Evolutionary conservation across 352 stramenopile species (phyloP), one percentile per base, ranked within the genome.

Genomic region (Globisporangium nunn): DNA sequence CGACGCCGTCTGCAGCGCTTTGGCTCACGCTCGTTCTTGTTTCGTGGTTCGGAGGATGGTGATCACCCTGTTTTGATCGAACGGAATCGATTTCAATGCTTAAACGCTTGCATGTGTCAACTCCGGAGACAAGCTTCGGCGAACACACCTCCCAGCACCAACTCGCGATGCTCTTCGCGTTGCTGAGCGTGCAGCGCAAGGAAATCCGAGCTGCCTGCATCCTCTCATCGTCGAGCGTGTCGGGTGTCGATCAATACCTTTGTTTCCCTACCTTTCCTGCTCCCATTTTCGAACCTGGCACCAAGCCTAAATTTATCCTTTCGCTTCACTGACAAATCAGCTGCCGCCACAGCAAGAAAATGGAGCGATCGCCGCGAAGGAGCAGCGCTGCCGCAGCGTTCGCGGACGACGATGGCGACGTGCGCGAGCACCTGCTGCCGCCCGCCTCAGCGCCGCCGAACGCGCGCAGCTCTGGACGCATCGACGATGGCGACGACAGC

Each of bases 401-500:
- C 40, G 14, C 52, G 14, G 64, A 64, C 29, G 49, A 54, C 18
- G 66, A 63, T 18, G 52, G 58, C 40, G 73, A 83, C 37, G 75
- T 77, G 47, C 69, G 50, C 49, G 75, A 86, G 64, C 68, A 65
- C 8, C 65, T 86, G 48, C 63, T 85, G n/a, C 69, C 62, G 17
- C 11, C 37, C 37, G 11, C 37, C 37, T 17, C 58, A 56, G 18
- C 50, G 56, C 6, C 40, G 17, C 7, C 18, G 37, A 18, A 41
- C 23, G 47, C 18, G 23, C 8, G 28, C 4, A 28, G 39, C 7
- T 29, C 43, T 54, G 18, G 18, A 51, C 0, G 6, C 39, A 15
- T n/a, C 6, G 35, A 30, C 3, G 30, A 23, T 1, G 58, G 67
- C 0, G 44, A 62, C 0, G 64, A 70, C 3, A 66, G 80, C 6